Percentiles rank a stretch among this genome's conserved stretches.
phyloP scores from a whole-genome alignment of 2,329 filamentous ascomycete genomes.

The Aurifilum marmelostoma region DNA sequence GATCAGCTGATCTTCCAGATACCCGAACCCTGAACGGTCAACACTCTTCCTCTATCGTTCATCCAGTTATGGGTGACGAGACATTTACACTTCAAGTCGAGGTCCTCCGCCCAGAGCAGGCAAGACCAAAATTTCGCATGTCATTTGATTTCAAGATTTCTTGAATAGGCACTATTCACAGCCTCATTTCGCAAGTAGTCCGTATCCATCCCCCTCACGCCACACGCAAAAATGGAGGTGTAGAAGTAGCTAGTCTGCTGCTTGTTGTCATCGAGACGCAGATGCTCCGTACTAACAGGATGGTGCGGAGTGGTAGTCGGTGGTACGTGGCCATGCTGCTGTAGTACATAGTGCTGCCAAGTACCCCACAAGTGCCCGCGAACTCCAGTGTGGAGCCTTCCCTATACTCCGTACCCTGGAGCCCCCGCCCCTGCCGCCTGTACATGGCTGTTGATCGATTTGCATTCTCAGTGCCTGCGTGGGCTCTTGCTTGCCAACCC shows the following conservation, averaged over 20 bases:
- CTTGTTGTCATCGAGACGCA: not conserved
- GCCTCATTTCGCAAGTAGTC: not conserved
- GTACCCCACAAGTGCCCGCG: not conserved
- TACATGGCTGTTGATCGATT: not conserved
- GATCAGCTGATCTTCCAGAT: constrained; percentile 2
- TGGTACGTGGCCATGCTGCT: not conserved
- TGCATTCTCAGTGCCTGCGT: not conserved
- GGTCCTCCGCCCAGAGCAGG: not conserved
- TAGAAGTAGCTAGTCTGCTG: not conserved
- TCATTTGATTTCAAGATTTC: not conserved
- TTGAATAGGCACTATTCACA: not conserved
- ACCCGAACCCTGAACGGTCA: not conserved
- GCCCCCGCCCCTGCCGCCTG: not conserved
- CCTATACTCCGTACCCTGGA: too few relatives aligned
- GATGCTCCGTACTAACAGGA: too few relatives aligned
- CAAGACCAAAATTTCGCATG: not conserved
- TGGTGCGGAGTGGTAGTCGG: too few relatives aligned
- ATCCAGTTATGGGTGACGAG: too few relatives aligned
- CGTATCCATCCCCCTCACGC: not conserved
- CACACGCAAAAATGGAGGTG: not conserved
- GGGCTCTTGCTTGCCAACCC: not conserved
- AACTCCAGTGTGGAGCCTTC: not conserved
- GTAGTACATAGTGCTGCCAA: not conserved
- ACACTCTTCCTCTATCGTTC: too few relatives aligned
- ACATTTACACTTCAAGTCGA: too few relatives aligned